Conservation (phyloP, 1,284 basidiomycete genomes). For the Stygiomarasmius scandens region DNA sequence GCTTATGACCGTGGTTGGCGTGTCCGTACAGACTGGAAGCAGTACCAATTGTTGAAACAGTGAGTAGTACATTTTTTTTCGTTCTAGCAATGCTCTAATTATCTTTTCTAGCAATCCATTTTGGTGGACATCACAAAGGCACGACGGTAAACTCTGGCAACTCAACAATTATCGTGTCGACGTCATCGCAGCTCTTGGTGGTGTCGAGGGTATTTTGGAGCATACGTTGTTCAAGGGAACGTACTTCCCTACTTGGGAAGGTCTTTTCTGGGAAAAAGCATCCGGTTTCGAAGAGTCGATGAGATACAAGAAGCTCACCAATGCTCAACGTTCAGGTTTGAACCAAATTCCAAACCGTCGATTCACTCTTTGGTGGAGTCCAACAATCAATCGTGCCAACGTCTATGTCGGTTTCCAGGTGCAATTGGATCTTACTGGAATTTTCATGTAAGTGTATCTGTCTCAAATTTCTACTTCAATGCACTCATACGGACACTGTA, state of each 20-base stretch:
- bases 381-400: slow-evolving; percentile 97
- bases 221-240: slow-evolving; percentile 98
- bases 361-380: slow-evolving; percentile 99
- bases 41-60: slow-evolving; percentile 94
- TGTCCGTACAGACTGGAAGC: slow-evolving; percentile 96
- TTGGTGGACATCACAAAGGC: slow-evolving; percentile 98
- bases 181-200: slow-evolving; percentile 97
- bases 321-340: slow-evolving; percentile 94
- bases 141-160: slow-evolving; percentile 98
- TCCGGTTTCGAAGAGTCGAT: slow-evolving; percentile 97
- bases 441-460: slow-evolving; percentile 67
- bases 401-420: slow-evolving; percentile 99
- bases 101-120: slow-evolving; percentile 77
- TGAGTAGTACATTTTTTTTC: slow-evolving; percentile 35
- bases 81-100: neutral
- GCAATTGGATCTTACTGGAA: slow-evolving; percentile 95
- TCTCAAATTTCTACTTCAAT: neutral
- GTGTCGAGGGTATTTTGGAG: slow-evolving; percentile 96
- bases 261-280: slow-evolving; percentile 95
- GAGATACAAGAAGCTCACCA: slow-evolving; percentile 96
- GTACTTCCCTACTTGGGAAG: slow-evolving; percentile 92
- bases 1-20: slow-evolving; percentile 99
- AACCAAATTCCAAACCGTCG: slow-evolving; percentile 99
- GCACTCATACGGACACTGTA: slow-evolving; percentile 19
- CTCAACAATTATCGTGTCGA: slow-evolving; percentile 99